Percentiles rank a stretch among this genome's conserved stretches.
phyloP scores from a whole-genome alignment of 176 grass and related monocot species.

The Aechmea fasciata region DNA sequence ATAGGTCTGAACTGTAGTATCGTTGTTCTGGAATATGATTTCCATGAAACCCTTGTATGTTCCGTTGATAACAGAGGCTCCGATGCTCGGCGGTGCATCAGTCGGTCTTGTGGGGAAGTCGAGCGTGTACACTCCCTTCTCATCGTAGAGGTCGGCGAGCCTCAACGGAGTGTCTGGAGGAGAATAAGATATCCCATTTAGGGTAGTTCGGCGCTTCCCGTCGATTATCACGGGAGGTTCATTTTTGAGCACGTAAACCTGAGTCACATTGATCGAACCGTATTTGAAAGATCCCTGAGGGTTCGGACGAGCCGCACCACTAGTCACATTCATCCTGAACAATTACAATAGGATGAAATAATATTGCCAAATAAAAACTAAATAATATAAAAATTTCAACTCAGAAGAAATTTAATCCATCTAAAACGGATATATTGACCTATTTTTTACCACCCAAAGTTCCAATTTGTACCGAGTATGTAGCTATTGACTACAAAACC shows the following conservation, averaged over 20 bases:
- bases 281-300: conserved; percentile 91
- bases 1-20: conserved; percentile 69
- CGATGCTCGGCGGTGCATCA: conserved; percentile 32
- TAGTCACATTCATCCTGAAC: conserved; percentile 61
- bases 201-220: conserved; percentile 42
- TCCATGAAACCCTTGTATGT: conserved; percentile 94
- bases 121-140: conserved; percentile 46
- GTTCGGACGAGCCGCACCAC: conserved; percentile 77
- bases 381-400: not conserved
- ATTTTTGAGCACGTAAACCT: conserved; percentile 59
- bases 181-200: conserved; percentile 64
- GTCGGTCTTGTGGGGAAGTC: conserved; percentile 64
- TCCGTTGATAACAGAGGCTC: conserved; percentile 51
- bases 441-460: no score
- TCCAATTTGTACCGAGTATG: no score
- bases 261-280: conserved; percentile 59
- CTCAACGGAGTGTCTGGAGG: conserved; percentile 71
- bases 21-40: conserved; percentile 88
- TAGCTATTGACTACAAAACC: no score
- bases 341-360: not conserved
- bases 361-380: not conserved
- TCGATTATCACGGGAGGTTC: conserved; percentile 33
- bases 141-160: conserved; percentile 56
- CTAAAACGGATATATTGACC: no score
- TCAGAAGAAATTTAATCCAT: no score